These are phyloP conservation scores for Ceratorhiza oryzae-sativae DNA, from an alignment of 1,284 basidiomycete genomes.

Conservation along the genomic window DNA sequence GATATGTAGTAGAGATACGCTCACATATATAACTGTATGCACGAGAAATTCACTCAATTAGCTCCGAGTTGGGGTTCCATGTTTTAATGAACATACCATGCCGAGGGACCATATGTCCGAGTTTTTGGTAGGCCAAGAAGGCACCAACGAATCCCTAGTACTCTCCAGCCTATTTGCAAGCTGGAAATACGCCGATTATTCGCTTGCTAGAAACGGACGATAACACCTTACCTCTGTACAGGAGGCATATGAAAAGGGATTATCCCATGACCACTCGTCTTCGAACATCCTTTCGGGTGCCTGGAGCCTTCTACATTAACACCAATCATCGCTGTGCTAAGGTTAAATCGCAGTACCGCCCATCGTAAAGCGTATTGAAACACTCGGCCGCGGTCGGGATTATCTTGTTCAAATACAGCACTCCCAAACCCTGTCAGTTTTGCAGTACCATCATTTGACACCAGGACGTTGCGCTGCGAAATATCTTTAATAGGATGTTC, in stretches of 20 bases:
- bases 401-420: constrained; percentile 4
- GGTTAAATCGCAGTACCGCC: constrained; percentile 25
- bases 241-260: background rate
- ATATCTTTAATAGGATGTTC: too few relatives aligned
- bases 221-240: too few relatives aligned
- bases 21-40: background rate
- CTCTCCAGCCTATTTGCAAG: too few relatives aligned
- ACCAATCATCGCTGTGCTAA: too few relatives aligned
- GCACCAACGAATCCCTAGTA: background rate
- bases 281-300: constrained; percentile 22
- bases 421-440: constrained; percentile 23
- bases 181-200: too few relatives aligned
- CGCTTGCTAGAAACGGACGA: too few relatives aligned
- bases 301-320: background rate
- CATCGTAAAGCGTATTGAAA: constrained; percentile 22
- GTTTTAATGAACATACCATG: constrained; percentile 3
- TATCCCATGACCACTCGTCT: background rate
- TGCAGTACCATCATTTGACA: background rate
- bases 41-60: too few relatives aligned
- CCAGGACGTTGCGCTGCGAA: constrained; percentile 16
- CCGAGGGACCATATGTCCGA: constrained; percentile 30
- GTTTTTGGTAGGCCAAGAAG: background rate
- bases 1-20: background rate
- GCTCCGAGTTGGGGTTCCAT: background rate
- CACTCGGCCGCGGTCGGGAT: background rate